phyloP scores from a whole-genome alignment of 2,329 filamentous ascomycete species.

The Colletotrichum horii region DNA sequence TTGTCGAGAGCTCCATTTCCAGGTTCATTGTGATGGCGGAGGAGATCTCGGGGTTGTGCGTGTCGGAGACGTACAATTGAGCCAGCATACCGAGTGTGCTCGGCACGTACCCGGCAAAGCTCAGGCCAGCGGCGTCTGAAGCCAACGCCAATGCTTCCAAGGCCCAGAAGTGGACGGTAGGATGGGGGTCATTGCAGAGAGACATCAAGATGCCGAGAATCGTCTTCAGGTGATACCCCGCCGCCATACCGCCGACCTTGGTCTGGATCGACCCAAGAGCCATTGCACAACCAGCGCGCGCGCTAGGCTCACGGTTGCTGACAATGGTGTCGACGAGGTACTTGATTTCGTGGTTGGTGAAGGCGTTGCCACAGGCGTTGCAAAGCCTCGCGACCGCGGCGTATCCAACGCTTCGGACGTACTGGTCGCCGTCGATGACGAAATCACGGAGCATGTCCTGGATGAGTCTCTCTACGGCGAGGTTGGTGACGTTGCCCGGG shows the following conservation, averaged over 20 bases:
- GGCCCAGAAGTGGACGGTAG: constrained; percentile 95
- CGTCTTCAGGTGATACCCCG: constrained; percentile 93
- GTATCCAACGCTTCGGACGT: constrained; percentile 84
- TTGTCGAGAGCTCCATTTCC: constrained; percentile 83
- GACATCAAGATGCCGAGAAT: constrained; percentile 99
- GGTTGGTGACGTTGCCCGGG: constrained; percentile 74
- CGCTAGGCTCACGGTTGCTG: constrained; percentile 89
- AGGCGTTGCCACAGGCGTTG: constrained; percentile 80
- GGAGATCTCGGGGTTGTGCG: constrained; percentile 83
- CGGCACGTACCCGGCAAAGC: constrained; percentile 88
- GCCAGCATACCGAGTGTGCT: constrained; percentile 93
- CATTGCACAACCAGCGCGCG: constrained; percentile 91
- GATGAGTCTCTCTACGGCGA: constrained; percentile 82
- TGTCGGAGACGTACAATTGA: constrained; percentile 89
- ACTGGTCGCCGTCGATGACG: constrained; percentile 82
- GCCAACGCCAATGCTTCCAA: constrained; percentile 86
- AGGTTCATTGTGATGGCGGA: constrained; percentile 87
- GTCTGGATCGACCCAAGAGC: constrained; percentile 92
- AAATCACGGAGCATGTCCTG: constrained; percentile 77
- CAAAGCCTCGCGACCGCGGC: constrained; percentile 87
- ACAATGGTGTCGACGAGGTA: constrained; percentile 94
- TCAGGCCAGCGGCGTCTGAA: constrained; percentile 89
- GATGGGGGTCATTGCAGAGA: constrained; percentile 92
- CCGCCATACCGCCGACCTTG: constrained; percentile 96
- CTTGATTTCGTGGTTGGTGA: constrained; percentile 90